These are phyloP conservation scores for Paspalum vaginatum DNA, from an alignment of 176 grass and related monocot species.

Conservation along the genomic window DNA sequence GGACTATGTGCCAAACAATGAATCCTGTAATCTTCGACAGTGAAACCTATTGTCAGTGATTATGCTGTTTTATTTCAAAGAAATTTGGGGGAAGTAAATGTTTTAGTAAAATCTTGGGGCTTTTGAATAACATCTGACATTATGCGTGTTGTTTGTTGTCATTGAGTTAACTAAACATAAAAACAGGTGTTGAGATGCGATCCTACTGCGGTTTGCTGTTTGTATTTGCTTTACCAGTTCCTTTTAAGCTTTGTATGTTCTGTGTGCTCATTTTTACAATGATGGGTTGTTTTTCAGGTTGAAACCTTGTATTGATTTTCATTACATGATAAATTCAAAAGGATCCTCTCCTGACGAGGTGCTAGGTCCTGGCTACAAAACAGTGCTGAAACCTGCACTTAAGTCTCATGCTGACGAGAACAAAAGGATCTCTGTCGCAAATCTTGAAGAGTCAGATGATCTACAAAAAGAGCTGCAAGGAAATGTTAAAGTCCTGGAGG, in stretches of 20 bases:
- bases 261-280: neutral
- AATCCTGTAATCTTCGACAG: conserved; percentile 4
- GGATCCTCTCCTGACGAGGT: conserved; percentile 70
- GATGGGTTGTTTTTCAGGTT: conserved; percentile 54
- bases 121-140: neutral
- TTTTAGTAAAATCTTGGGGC: neutral
- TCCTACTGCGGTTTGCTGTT: conserved; percentile 25
- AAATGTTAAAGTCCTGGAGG: conserved; percentile 63
- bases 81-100: neutral
- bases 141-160: neutral
- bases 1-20: neutral
- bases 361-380: conserved; percentile 68
- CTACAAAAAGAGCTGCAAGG: conserved; percentile 60
- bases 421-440: conserved; percentile 57
- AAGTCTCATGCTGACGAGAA: conserved; percentile 55
- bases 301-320: conserved; percentile 76
- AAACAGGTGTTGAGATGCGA: conserved; percentile 12
- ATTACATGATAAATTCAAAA: conserved; percentile 69
- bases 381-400: conserved; percentile 68
- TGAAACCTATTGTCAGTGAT: neutral
- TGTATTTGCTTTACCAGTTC: neutral
- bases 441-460: conserved; percentile 58
- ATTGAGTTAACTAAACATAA: neutral
- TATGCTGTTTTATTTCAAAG: neutral
- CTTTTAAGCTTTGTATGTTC: neutral